These are phyloP conservation scores for Myrica gale DNA, from an alignment of 306 rosid genomes.

Conservation along the genomic window DNA sequence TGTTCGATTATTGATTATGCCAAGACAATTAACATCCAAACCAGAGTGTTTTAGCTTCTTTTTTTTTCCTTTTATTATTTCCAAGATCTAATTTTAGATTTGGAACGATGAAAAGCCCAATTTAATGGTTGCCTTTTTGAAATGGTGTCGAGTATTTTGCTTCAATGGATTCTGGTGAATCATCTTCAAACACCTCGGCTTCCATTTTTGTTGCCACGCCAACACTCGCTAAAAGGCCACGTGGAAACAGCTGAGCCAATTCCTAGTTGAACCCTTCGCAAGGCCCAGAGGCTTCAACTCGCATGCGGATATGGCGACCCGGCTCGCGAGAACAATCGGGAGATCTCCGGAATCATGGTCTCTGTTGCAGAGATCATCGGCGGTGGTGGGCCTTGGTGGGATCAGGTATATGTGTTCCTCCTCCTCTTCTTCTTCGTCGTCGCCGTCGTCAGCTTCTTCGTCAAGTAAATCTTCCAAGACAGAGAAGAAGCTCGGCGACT, in stretches of 20 bases:
- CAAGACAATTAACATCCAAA: no score
- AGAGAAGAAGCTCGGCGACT: constrained; percentile 62
- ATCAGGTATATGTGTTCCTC: constrained; percentile 31
- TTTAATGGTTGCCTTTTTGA: no score
- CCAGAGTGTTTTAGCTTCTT: no score
- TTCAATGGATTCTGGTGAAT: no score
- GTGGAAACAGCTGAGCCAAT: constrained; percentile 12
- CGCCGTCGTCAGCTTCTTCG: constrained; percentile 30
- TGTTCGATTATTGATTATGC: not conserved
- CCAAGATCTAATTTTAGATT: no score
- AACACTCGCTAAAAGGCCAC: not conserved
- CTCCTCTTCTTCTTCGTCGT: constrained; percentile 36
- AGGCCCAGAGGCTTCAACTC: not conserved
- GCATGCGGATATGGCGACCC: constrained; percentile 41
- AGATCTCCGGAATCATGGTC: constrained; percentile 17
- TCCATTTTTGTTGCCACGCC: not conserved
- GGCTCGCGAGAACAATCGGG: constrained; percentile 30
- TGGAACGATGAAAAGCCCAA: no score
- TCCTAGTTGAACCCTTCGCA: not conserved
- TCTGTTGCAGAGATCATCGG: constrained; percentile 26
- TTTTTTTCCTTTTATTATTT: no score
- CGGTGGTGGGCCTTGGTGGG: constrained; percentile 5
- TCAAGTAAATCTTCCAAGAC: constrained; percentile 46
- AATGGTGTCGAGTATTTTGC: no score
- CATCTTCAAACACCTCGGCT: no score